Evolutionary conservation across 2,329 filamentous ascomycete genomes (phyloP), one percentile per base, ranked within the genome.

Genomic region (Cordyceps cateniannulata): DNA sequence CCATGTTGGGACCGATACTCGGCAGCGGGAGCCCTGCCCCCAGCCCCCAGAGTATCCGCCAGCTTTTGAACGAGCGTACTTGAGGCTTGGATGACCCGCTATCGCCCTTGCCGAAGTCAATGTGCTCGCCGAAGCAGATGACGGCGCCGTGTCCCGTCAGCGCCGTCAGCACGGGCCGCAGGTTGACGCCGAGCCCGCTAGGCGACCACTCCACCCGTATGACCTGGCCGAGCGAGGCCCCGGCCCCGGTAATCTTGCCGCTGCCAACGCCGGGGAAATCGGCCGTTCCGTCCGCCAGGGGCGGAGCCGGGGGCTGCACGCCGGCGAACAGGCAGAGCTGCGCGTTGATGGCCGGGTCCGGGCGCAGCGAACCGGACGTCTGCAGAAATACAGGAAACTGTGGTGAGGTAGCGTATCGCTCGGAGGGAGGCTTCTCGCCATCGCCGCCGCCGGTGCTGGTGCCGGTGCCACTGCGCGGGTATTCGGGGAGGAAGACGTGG

Each of bases 161-260:
- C 4, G 80, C 78, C 16, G 73, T 76, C 38, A 86, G 71, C 5
- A 84, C 76, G 1, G 82, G 77, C 1, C 83, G 75, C 8, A 76
- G 68, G 65, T 84, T 83, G 45, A 77, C 76, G 1, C 83, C 83
- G n/a, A 86, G 69, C 1, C 80, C 81, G n/a, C 71, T 71, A 0
- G 83, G 82, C n/a, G 82, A 85, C 83, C 83, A 86, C 52, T 76
- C 79, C 22, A 85, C 64, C 9, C 74, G 70, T 16, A 84, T 76
- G 18, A 82, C 76, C 65, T 85, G 82, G 63, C 82, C 84, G 65
- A 85, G 73, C 3, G 79, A 78, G 51, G 75, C 75, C 0, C 59
- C 59, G 8, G 44, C 44, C 12, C 51, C 22, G 32, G 59, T 61
- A 9, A 61, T 32, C 3, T 16, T 29, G 18, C 59, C 59, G 29